Base-by-base conservation (phyloP, 768 basidiomycete species). In the Crassisporium funariophilum region DNA sequence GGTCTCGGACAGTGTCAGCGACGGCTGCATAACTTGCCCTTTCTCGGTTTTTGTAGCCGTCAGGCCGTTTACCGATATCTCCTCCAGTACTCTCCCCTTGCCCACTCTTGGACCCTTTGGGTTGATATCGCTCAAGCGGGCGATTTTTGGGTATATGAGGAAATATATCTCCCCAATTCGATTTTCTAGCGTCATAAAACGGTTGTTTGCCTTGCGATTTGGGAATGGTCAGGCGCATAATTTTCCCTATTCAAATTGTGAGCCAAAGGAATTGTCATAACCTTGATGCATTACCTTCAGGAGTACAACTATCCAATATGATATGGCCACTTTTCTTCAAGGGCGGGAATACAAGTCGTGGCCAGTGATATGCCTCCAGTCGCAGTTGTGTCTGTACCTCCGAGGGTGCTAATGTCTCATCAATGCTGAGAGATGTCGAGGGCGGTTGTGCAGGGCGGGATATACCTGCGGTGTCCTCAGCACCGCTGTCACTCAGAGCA, bases 191-290 rank as follows among this genome's bases (percentile, higher is more conserved):
- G 63, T 98, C 97, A 61, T 98, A 93, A 62, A 83, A 99, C 0
- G 82, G 78, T 58, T 98, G 94, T 64, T 92, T 95, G n/a, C 94
- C 94, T 69, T 95, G 94, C 2, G 91, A 95, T 56, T 83, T 93
- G 0, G 95, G 90, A 29, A 95, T 84, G 4, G 88, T 95, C 66
- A 95, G 71, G 4, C 95, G 84, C 79, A 94, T 88, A 37, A 98
- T 87, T 67, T 90, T 85, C 23, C 89, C 95, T 97, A 58, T n/a
- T 41, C 27, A n/a, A 31, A 20, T 24, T 8, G 35, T 47, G 13
- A 41, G 41, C 44, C 16, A 20, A 50, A 20, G 43, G 47, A n/a
- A 9, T 13, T 24, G 9, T n/a, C 29, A 35, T 11, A 21, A 22
- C 3, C n/a, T n/a, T n/a, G n/a, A 25, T 24, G 17, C 60, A 73